Evolutionary conservation across 1,284 basidiomycete species (phyloP).

Genomic region (Sporisorium exsertum): DNA sequence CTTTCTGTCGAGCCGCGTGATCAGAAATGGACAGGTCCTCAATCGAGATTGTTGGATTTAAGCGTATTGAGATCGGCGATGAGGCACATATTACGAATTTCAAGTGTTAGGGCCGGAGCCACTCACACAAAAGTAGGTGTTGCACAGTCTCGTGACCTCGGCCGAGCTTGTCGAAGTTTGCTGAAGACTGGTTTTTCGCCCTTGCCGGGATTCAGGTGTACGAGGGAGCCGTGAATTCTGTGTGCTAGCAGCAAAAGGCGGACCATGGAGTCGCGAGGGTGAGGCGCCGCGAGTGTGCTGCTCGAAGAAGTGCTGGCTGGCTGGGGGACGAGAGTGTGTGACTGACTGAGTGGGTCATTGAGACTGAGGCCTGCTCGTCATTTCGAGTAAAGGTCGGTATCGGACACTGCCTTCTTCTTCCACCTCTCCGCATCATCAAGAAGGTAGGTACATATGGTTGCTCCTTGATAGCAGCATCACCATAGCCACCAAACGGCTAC

Average conservation of each 20-base stretch:
- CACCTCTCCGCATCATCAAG: slow-evolving; percentile 58
- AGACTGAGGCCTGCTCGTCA: slow-evolving; percentile 6
- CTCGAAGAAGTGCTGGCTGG: neutral
- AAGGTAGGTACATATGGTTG: slow-evolving; percentile 46
- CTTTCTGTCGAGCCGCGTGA: neutral
- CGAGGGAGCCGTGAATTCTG: neutral
- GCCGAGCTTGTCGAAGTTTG: slow-evolving; percentile 4
- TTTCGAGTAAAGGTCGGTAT: slow-evolving; percentile 22
- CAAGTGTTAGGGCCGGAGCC: slow-evolving; percentile 7
- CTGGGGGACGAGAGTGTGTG: neutral
- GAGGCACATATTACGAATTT: too few relatives aligned
- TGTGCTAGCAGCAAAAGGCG: neutral
- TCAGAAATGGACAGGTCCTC: neutral
- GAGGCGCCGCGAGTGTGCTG: too few relatives aligned
- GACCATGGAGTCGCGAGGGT: neutral
- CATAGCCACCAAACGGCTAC: neutral
- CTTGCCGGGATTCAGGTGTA: too few relatives aligned
- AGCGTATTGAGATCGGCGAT: slow-evolving; percentile 6
- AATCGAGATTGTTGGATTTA: neutral
- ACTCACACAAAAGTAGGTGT: too few relatives aligned
- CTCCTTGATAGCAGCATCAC: slow-evolving; percentile 21
- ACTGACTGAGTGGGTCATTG: neutral
- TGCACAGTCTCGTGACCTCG: slow-evolving; percentile 33
- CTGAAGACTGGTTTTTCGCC: neutral
- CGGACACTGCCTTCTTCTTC: slow-evolving; percentile 33